phyloP scores from a whole-genome alignment of 2,329 filamentous ascomycete species.

The Botryotinia narcissicola region DNA sequence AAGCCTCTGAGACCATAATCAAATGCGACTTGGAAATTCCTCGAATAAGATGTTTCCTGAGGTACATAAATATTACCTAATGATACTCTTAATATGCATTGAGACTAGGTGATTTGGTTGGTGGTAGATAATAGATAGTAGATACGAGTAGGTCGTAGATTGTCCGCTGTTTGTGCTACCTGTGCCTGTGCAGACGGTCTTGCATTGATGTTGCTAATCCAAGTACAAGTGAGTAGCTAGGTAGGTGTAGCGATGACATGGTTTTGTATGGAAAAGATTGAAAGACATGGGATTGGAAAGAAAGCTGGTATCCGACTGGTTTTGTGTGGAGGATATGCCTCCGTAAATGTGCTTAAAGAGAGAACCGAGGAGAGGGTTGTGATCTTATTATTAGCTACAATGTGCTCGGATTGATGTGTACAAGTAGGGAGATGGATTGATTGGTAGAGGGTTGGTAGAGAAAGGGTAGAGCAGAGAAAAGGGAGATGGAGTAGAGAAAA shows the following conservation, averaged over 20 bases:
- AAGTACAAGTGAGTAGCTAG: neutral
- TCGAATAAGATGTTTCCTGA: neutral
- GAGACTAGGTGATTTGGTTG: neutral
- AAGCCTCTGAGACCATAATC: neutral
- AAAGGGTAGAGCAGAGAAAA: too few relatives aligned
- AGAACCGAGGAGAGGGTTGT: neutral
- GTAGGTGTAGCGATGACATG: constrained; percentile 6
- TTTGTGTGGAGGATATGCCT: neutral
- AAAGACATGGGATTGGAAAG: neutral
- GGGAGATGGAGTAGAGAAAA: too few relatives aligned
- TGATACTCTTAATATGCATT: neutral
- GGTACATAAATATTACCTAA: neutral
- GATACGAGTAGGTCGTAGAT: neutral
- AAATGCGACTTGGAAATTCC: neutral
- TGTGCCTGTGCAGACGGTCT: neutral
- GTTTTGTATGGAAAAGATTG: neutral
- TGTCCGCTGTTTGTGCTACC: neutral
- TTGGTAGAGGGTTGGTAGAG: neutral
- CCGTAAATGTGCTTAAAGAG: neutral
- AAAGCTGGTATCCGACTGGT: neutral
- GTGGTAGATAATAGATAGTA: neutral
- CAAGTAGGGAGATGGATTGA: neutral
- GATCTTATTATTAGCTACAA: neutral
- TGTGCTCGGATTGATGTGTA: neutral
- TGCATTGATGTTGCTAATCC: neutral